Conservation (phyloP, 805 yeast species). For the Saccharomycopsis microspora region DNA sequence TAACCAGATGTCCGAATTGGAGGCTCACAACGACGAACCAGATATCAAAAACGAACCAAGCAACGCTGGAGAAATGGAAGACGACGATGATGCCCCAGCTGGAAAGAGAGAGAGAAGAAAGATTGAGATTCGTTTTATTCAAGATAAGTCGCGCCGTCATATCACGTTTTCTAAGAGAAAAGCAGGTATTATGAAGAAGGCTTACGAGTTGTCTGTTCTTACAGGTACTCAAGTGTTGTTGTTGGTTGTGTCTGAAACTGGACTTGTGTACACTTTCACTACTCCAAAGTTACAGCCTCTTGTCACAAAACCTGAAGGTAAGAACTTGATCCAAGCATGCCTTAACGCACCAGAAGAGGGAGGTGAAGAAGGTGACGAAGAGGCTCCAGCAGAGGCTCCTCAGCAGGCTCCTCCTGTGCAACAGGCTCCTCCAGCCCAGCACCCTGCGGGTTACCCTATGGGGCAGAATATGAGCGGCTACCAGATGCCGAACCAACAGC, state of each 20-base stretch:
- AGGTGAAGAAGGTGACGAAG: constrained; percentile 55
- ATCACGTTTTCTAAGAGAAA: constrained; percentile 96
- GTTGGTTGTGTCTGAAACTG: constrained; percentile 96
- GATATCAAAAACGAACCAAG: constrained; percentile 9
- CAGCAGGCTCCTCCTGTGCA: constrained; percentile 22
- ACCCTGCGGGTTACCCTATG: neutral
- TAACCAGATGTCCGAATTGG: constrained; percentile 12
- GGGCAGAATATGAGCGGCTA: neutral
- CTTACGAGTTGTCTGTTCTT: constrained; percentile 92
- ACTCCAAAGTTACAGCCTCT: constrained; percentile 98
- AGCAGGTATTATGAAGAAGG: constrained; percentile 99
- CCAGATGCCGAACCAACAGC: neutral
- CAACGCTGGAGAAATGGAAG: constrained; percentile 30
- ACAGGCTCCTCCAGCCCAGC: constrained; percentile 18
- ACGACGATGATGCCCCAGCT: constrained; percentile 28
- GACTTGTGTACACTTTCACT: constrained; percentile 93
- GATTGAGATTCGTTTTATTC: constrained; percentile 93
- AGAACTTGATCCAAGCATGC: constrained; percentile 92
- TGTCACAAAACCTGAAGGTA: constrained; percentile 95
- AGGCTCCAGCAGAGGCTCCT: constrained; percentile 25
- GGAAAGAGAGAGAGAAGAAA: constrained; percentile 53
- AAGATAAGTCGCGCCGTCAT: constrained; percentile 95
- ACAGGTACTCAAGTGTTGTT: constrained; percentile 96
- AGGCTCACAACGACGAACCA: constrained; percentile 6
- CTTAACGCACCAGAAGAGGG: constrained; percentile 92